These are phyloP conservation scores for Beverwykella pulmonaria DNA, from an alignment of 495 filamentous ascomycete species.

Conservation along the genomic window DNA sequence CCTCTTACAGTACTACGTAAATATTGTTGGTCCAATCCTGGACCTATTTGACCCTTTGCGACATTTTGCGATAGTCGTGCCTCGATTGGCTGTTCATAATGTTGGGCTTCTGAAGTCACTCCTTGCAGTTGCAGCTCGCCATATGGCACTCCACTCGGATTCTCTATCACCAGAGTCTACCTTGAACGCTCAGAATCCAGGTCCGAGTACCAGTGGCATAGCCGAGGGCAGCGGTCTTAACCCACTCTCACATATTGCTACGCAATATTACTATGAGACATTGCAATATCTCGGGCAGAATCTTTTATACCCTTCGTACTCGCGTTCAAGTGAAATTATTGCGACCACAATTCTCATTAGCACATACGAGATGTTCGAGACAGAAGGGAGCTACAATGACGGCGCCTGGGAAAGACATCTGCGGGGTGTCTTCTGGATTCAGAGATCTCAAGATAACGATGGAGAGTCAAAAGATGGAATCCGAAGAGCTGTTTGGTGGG, in stretches of 20 bases:
- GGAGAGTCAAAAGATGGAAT: slow-evolving; percentile 44
- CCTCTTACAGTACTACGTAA: slow-evolving; percentile 22
- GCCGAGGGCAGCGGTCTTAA: not conserved
- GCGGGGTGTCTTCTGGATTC: slow-evolving; percentile 47
- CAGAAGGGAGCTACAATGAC: slow-evolving; percentile 16
- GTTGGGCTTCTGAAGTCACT: slow-evolving; percentile 21
- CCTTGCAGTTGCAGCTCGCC: slow-evolving; percentile 23
- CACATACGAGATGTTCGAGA: slow-evolving; percentile 43
- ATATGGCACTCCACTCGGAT: slow-evolving; percentile 15
- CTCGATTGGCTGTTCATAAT: slow-evolving; percentile 21
- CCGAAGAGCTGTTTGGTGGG: slow-evolving; percentile 48
- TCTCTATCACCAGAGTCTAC: not conserved
- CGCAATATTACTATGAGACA: slow-evolving; percentile 49
- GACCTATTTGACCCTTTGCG: slow-evolving; percentile 23
- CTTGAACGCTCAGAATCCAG: slow-evolving; percentile 1
- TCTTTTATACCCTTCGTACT: slow-evolving; percentile 44
- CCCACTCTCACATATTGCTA: slow-evolving; percentile 2
- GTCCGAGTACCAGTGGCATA: not conserved
- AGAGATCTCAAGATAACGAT: slow-evolving; percentile 46
- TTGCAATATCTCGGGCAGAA: slow-evolving; percentile 46
- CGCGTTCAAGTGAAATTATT: slow-evolving; percentile 43
- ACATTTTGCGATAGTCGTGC: slow-evolving; percentile 18
- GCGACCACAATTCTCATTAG: slow-evolving; percentile 44
- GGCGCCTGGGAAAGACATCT: slow-evolving; percentile 47
- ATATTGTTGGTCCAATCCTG: slow-evolving; percentile 11